A percentile compares a stretch with the other conserved stretches of the same genome.
Conservation (phyloP, 495 filamentous ascomycete genomes). For the Penicillium cataractarum region DNA sequence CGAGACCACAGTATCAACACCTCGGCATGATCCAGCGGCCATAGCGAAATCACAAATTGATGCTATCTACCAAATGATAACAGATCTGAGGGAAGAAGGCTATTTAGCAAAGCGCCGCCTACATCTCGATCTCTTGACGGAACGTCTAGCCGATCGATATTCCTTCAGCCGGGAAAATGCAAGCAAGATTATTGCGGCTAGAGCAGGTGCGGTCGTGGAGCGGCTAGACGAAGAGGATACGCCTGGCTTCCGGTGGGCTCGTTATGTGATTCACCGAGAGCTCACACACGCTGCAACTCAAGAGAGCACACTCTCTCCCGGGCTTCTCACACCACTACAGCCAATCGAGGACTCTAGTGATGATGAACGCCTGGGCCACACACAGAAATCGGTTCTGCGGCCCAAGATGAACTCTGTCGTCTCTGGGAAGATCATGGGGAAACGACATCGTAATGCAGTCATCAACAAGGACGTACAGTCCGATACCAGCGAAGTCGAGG, state of each 20-base stretch:
- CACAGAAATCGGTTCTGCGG: conserved; percentile 55
- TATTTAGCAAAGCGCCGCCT: conserved; percentile 51
- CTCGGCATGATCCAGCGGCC: conserved; percentile 33
- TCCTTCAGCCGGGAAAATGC: conserved; percentile 39
- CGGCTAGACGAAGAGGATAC: conserved; percentile 44
- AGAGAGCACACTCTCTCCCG: conserved; percentile 25
- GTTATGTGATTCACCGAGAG: conserved; percentile 51
- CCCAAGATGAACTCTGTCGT: conserved; percentile 47
- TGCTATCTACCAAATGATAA: conserved; percentile 41
- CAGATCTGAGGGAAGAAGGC: conserved; percentile 43
- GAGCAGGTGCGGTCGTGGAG: conserved; percentile 37
- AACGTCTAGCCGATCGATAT: conserved; percentile 27
- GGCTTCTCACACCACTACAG: conserved; percentile 42
- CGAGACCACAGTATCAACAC: conserved; percentile 26
- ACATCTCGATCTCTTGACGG: conserved; percentile 39
- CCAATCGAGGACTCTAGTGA: conserved; percentile 42
- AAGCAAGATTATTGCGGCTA: conserved; percentile 39
- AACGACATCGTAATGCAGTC: conserved; percentile 48
- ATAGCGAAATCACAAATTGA: conserved; percentile 42
- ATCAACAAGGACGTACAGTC: conserved; percentile 36
- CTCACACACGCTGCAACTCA: conserved; percentile 38
- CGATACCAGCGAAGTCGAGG: conserved; percentile 42
- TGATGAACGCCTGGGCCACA: conserved; percentile 43
- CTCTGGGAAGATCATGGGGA: conserved; percentile 47
- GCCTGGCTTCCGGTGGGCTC: conserved; percentile 44